Evolutionary conservation across 495 filamentous ascomycete genomes (phyloP).

Genomic region (Filosporella fistucella): DNA sequence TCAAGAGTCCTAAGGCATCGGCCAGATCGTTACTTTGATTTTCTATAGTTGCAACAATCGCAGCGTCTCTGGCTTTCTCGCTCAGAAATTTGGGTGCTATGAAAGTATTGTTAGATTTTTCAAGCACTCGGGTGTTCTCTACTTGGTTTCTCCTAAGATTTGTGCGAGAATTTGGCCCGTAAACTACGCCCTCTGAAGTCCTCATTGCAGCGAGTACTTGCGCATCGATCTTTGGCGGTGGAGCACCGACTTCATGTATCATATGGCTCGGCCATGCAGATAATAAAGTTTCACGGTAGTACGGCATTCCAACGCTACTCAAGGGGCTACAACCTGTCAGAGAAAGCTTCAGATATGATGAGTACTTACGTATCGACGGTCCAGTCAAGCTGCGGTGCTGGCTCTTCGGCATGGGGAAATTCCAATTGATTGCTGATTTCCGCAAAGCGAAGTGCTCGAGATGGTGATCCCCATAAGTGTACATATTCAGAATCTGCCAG

Average conservation of each 20-base stretch:
- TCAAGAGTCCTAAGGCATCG: constrained; percentile 56
- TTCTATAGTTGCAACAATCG: constrained; percentile 38
- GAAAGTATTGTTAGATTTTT: constrained; percentile 45
- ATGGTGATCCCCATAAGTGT: constrained; percentile 86
- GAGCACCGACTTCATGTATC: constrained; percentile 77
- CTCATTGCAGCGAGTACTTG: constrained; percentile 62
- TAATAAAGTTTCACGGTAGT: constrained; percentile 80
- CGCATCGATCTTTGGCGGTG: constrained; percentile 72
- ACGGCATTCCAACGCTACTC: constrained; percentile 85
- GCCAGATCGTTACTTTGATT: constrained; percentile 54
- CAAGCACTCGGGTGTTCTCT: constrained; percentile 64
- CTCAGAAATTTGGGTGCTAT: constrained; percentile 85
- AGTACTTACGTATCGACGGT: constrained; percentile 60
- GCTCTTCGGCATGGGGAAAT: constrained; percentile 58
- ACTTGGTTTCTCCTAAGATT: constrained; percentile 73
- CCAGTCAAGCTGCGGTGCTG: constrained; percentile 53
- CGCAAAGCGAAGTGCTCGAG: constrained; percentile 86
- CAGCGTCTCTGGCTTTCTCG: constrained; percentile 74
- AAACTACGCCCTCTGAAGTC: constrained; percentile 64
- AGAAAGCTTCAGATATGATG: constrained; percentile 9
- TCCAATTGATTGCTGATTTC: constrained; percentile 78
- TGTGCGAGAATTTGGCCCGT: constrained; percentile 74
- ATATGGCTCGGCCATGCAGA: constrained; percentile 87
- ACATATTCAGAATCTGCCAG: constrained; percentile 75
- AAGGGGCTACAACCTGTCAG: constrained; percentile 52